Evolutionary conservation across 306 rosid genomes (phyloP), one percentile per base, ranked within the genome.

Genomic region (cucumber (Cucumis sativus)): DNA sequence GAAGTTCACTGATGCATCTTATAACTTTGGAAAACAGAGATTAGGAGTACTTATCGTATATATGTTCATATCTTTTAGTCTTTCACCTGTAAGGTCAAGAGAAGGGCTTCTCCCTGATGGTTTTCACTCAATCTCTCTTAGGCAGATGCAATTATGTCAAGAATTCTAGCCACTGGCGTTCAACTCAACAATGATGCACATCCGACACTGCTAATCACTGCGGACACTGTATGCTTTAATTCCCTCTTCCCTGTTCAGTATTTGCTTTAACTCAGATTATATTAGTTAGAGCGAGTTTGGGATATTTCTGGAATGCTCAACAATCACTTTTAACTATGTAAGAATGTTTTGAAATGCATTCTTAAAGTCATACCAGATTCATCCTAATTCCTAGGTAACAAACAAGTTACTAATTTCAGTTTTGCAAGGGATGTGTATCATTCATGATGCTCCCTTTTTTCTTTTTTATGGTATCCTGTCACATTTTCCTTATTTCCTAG

Each of bases 71-170:
- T 33, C 37, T 43, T 68, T 21, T 43, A 43, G 25, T 64, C 57
- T 69, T 43, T 67, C 52, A 67, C 33, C 20, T 65, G 25, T 65
- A 67, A 21, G 73, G 33, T 40, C 33, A 40, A 5, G 58, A 13
- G 25, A 61, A 51, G 51, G 49, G 17, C 12, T 49, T 58, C 47
- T 40, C 25, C 70, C 67, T 18, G 74, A 45, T 63, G 45, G 55
- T 56, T 74, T 82, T 43, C 71, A 57, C 45, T 72, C 59, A 76
- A 51, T 75, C 82, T 79, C 80, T 80, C 58, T 66, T 85, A 95
- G 98, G 98, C 98, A 80, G 96, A 92, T 89, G 96, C 96, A 79
- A 88, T 95, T 67, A 76, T 90, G 70, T 83, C 91, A 79, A 88
- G 80, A 83, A 87, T 92, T 33, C 72, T 62, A 75, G 45, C 57